Evolutionary conservation across 495 filamentous ascomycete species (phyloP).

Genomic region (Rostrohypoxylon terebratum): DNA sequence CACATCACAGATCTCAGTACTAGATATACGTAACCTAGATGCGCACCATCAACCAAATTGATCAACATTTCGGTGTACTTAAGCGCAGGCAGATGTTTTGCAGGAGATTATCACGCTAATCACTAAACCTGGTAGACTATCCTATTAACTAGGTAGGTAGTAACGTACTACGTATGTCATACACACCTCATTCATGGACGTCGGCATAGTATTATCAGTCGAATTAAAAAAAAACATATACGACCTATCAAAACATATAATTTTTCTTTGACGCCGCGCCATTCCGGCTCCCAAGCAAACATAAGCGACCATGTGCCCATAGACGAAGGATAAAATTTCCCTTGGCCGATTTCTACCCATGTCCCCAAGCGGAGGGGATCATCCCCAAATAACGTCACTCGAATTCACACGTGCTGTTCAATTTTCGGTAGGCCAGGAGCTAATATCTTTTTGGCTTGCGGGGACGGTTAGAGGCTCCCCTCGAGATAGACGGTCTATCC

Average conservation of each 20-base stretch:
- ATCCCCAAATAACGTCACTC: not conserved
- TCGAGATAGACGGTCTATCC: not conserved
- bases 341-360: not conserved
- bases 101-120: not conserved
- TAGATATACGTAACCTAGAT: slow-evolving; percentile 40
- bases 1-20: slow-evolving; percentile 24
- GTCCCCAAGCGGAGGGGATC: not conserved
- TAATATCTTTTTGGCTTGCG: not conserved
- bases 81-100: slow-evolving; percentile 26
- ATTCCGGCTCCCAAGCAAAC: not conserved
- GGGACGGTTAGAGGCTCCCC: not conserved
- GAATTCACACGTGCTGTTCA: not conserved
- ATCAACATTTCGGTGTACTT: not conserved
- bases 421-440: not conserved
- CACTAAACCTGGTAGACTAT: not conserved
- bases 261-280: not conserved
- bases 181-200: not conserved
- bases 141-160: too few relatives aligned
- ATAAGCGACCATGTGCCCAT: not conserved
- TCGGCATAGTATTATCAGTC: not conserved
- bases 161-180: too few relatives aligned
- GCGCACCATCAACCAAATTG: slow-evolving; percentile 29
- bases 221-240: not conserved
- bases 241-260: not conserved
- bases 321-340: not conserved